A percentile compares a stretch with the other conserved stretches of the same genome.
These are phyloP conservation scores for Immersiporthe knoxdaviesiana DNA, from an alignment of 2,329 filamentous ascomycete species.

Conservation along the genomic window DNA sequence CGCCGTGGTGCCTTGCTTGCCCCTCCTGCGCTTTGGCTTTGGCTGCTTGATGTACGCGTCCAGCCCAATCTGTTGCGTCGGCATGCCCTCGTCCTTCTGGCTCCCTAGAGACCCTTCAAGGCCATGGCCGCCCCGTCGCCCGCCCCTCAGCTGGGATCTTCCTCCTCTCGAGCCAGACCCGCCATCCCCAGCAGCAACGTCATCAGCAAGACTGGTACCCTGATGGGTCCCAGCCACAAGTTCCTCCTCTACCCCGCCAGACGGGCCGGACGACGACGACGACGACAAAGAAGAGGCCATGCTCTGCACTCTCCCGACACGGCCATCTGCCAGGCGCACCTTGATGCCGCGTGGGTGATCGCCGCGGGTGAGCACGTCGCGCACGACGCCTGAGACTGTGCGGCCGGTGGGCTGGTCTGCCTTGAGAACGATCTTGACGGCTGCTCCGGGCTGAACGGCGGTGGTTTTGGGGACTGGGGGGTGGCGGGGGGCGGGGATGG, in stretches of 20 bases:
- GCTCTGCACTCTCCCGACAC: conserved; percentile 74
- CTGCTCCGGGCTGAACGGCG: conserved; percentile 62
- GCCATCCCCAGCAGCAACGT: not conserved
- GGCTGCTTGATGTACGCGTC: conserved; percentile 52
- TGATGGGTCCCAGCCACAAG: not conserved
- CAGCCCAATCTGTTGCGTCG: conserved; percentile 51
- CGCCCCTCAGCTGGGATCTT: not conserved
- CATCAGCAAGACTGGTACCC: not conserved
- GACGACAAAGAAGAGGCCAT: conserved; percentile 44
- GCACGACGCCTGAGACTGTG: conserved; percentile 68
- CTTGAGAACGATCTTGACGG: conserved; percentile 76
- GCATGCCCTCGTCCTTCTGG: conserved; percentile 41
- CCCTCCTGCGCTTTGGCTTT: conserved; percentile 34
- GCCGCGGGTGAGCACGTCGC: conserved; percentile 70
- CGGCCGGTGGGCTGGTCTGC: conserved; percentile 74
- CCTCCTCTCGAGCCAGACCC: not conserved
- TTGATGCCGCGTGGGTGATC: conserved; percentile 81
- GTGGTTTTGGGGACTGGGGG: conserved; percentile 48
- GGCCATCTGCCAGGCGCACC: conserved; percentile 71
- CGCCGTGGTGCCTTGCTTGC: conserved; percentile 33
- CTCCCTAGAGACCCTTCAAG: conserved; percentile 14
- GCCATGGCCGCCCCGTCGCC: conserved; percentile 31
- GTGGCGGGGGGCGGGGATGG: conserved; percentile 13
- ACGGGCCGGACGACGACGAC: not conserved
- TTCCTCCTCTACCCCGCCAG: not conserved